Base-by-base conservation (phyloP, 2,329 filamentous ascomycete genomes). In the Pseudocercospora vitis region DNA sequence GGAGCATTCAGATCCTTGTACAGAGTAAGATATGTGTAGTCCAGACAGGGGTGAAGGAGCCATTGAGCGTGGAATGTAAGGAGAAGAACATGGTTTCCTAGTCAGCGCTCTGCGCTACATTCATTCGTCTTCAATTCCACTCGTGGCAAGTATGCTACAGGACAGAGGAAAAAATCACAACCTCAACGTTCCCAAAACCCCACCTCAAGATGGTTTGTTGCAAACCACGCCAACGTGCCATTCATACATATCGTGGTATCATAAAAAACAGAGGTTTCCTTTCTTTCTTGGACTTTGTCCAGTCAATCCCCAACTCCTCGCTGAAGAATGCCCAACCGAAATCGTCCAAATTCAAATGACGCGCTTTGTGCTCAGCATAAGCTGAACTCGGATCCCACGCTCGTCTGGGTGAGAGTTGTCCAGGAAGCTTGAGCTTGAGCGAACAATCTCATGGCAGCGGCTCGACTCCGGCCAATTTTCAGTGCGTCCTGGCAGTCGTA, bases 401-500 rank as follows among this genome's bases (percentile, higher is more conserved):
- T 52, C 18, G 55, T 51, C 12, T 49, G 52, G 14, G 58, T 60
- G 37, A 58, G 46, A 1, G 48, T 29, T 18, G 57, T 50, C 58
- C 58, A 60, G 29, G 40, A 50, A 4, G 48, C 35, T 11, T 54
- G 50, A 9, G 57, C 55, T 49, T 58, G 55, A 18, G 56, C 39
- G 39, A 51, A 51, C n/a, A 60, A 51, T 40, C 58, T 48, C 12
- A 54, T 56, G 16, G 48, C 49, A 12, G 53, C 53, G 21, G 58
- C 58, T 23, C 56, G 53, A 50, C 55, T 60, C 19, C 58, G 35
- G 18, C 58, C 58, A 14, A 50, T 40, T 23, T 53, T 51, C 23
- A 60, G 50, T 18, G 54, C 45, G 29, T 60, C 58, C 35, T 50
- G 58, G 35, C 56, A 58, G 53, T 60, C 58, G 46, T 58, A 56